phyloP scores from a whole-genome alignment of 1,284 basidiomycete genomes.

The Leccinum solheimii region DNA sequence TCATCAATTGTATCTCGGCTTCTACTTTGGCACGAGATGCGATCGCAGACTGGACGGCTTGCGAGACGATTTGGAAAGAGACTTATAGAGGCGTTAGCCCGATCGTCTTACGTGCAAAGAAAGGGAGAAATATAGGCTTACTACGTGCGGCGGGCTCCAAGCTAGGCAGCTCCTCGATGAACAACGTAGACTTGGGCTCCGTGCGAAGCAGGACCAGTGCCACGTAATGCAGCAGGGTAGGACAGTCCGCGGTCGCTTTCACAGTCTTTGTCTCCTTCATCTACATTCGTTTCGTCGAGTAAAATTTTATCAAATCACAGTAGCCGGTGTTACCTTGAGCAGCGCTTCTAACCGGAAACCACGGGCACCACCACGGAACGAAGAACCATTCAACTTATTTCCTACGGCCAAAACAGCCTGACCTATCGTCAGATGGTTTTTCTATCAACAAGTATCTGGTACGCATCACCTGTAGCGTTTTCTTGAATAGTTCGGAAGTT shows the following conservation, averaged over 20 bases:
- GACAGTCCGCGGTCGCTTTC: slow-evolving; percentile 66
- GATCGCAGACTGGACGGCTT: slow-evolving; percentile 60
- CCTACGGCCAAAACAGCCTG: slow-evolving; percentile 76
- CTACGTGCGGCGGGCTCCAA: slow-evolving; percentile 82
- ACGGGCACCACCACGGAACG: slow-evolving; percentile 78
- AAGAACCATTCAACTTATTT: slow-evolving; percentile 80
- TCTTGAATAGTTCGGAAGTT: slow-evolving; percentile 66
- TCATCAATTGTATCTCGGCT: slow-evolving; percentile 52
- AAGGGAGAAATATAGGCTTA: slow-evolving; percentile 34
- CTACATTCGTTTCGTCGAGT: slow-evolving; percentile 39
- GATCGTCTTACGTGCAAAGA: no score
- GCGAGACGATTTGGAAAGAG: slow-evolving; percentile 62
- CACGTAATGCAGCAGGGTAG: slow-evolving; percentile 86
- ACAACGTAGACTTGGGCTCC: slow-evolving; percentile 67
- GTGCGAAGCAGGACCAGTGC: slow-evolving; percentile 71
- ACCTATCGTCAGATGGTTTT: slow-evolving; percentile 7
- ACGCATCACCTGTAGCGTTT: slow-evolving; percentile 59
- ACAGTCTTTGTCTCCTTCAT: slow-evolving; percentile 83
- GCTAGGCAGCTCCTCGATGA: slow-evolving; percentile 80
- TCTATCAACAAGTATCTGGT: neutral
- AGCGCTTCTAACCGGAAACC: slow-evolving; percentile 85
- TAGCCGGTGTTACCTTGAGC: slow-evolving; percentile 57
- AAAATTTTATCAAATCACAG: neutral
- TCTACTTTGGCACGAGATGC: slow-evolving; percentile 59
- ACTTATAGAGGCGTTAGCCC: slow-evolving; percentile 45